Percentiles rank a stretch among this genome's conserved stretches.
Evolutionary conservation across 352 stramenopile species (phyloP).

Genomic region (Pythium guiyangense): DNA sequence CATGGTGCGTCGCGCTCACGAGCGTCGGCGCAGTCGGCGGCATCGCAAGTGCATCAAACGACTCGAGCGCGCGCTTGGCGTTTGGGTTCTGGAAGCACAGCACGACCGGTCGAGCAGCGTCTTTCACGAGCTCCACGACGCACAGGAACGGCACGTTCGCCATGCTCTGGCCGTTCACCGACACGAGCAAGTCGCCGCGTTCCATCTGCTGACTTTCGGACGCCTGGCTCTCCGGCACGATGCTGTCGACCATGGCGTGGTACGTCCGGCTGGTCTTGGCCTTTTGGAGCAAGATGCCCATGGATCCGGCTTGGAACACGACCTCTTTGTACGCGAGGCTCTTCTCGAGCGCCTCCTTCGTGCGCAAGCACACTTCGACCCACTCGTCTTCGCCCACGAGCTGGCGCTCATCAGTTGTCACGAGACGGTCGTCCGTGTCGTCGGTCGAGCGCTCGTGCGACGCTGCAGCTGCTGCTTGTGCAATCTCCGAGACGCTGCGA

Average conservation of each 20-base stretch:
- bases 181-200: conserved; percentile 65
- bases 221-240: conserved; percentile 77
- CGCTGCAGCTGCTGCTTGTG: background rate
- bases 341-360: conserved; percentile 44
- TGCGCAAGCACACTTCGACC: conserved; percentile 65
- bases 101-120: conserved; percentile 54
- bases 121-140: conserved; percentile 77
- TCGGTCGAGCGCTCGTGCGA: background rate
- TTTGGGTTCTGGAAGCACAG: conserved; percentile 67
- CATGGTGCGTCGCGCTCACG: conserved; percentile 55
- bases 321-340: conserved; percentile 58
- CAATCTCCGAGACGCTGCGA: conserved; percentile 1
- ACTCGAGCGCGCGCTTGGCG: conserved; percentile 34
- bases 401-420: conserved; percentile 20
- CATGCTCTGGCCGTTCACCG: conserved; percentile 70
- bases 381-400: conserved; percentile 63
- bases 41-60: conserved; percentile 52
- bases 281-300: conserved; percentile 81
- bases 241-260: conserved; percentile 71
- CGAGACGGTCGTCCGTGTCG: too few species aligned
- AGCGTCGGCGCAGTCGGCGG: conserved; percentile 57
- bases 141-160: conserved; percentile 55
- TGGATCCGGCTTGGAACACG: conserved; percentile 55
- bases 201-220: conserved; percentile 61
- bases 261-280: conserved; percentile 60